phyloP scores from a whole-genome alignment of 2,329 filamentous ascomycete species.

The Curvularia sp. region DNA sequence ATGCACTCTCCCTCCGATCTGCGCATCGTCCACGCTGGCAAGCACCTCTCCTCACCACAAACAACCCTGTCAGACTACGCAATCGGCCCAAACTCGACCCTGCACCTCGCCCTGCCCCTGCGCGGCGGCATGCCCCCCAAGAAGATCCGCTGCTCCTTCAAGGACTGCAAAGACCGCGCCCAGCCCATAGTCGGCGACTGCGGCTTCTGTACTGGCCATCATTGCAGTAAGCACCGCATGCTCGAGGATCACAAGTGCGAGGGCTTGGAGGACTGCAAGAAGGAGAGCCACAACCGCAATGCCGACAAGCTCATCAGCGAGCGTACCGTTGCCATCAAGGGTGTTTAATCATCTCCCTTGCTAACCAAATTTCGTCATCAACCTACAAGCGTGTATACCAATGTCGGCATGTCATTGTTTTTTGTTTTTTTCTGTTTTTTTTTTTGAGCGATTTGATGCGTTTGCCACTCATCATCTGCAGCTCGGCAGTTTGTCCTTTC shows the following conservation, averaged over 20 bases:
- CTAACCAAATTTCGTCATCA: no score
- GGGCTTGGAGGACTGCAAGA: slow-evolving; percentile 95
- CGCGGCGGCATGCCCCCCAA: slow-evolving; percentile 68
- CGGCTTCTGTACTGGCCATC: slow-evolving; percentile 91
- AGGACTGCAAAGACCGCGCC: slow-evolving; percentile 84
- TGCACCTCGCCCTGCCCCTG: slow-evolving; percentile 64
- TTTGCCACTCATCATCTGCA: slow-evolving; percentile 10
- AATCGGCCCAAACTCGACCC: slow-evolving; percentile 59
- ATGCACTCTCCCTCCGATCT: slow-evolving; percentile 57
- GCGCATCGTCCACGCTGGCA: slow-evolving; percentile 65
- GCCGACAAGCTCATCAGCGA: slow-evolving; percentile 90
- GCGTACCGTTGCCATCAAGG: slow-evolving; percentile 91
- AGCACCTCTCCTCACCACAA: slow-evolving; percentile 58
- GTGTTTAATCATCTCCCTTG: slow-evolving; percentile 60
- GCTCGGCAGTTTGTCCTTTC: slow-evolving; percentile 5
- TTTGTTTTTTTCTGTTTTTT: neutral
- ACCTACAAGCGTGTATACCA: neutral
- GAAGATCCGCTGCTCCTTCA: slow-evolving; percentile 85
- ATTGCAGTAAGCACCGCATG: slow-evolving; percentile 93
- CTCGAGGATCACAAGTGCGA: slow-evolving; percentile 93
- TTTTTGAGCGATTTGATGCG: slow-evolving; percentile 49
- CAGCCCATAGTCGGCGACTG: slow-evolving; percentile 97
- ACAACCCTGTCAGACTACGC: slow-evolving; percentile 57
- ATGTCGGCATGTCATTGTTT: neutral
- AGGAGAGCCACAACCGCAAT: slow-evolving; percentile 94